These are phyloP conservation scores for Xylariaceae sp. DNA, from an alignment of 2,329 filamentous ascomycete species.

Conservation along the genomic window DNA sequence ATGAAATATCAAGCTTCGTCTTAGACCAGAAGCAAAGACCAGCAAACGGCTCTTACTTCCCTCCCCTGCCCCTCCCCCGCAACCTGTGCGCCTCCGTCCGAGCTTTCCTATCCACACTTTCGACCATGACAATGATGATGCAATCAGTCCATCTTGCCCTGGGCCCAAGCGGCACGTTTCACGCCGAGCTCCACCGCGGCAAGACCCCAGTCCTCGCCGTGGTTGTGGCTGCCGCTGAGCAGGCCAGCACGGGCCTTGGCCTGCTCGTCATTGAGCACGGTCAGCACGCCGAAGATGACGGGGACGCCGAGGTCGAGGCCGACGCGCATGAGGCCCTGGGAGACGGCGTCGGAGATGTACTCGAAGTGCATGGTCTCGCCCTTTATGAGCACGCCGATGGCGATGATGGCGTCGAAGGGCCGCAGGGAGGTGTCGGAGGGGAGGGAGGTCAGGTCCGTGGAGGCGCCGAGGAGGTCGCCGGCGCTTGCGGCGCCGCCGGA, in stretches of 20 bases:
- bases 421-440: constrained; percentile 36
- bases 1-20: not conserved
- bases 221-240: constrained; percentile 68
- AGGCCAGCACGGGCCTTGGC: constrained; percentile 79
- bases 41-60: not conserved
- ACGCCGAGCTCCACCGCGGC: constrained; percentile 91
- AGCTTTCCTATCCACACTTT: no score
- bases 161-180: constrained; percentile 79
- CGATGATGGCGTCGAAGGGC: constrained; percentile 90
- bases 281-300: constrained; percentile 87
- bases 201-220: constrained; percentile 92
- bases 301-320: constrained; percentile 85
- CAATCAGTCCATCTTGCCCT: constrained; percentile 53
- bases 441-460: constrained; percentile 59
- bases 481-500: constrained; percentile 59
- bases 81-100: no score
- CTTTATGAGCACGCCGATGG: constrained; percentile 95
- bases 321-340: constrained; percentile 88
- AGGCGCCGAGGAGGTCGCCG: constrained; percentile 68
- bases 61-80: not conserved
- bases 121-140: no score
- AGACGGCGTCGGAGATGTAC: constrained; percentile 90
- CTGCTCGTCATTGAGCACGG: constrained; percentile 82
- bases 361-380: constrained; percentile 99
- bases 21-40: no score